Evolutionary conservation across 2,329 filamentous ascomycete species (phyloP), one percentile per base, ranked within the genome.

Genomic region (Polychaeton citri): DNA sequence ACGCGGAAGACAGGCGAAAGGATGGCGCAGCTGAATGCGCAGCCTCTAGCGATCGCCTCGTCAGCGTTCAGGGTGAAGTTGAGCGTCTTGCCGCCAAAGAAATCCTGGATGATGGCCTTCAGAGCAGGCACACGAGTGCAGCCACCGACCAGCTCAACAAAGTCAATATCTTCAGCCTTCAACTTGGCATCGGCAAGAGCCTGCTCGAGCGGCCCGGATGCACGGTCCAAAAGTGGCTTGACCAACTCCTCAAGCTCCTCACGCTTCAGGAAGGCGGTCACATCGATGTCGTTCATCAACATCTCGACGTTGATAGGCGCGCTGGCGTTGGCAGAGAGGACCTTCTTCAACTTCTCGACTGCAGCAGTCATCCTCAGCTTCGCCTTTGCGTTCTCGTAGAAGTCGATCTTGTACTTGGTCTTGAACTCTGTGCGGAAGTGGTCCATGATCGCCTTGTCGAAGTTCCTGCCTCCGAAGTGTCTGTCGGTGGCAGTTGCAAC

Each of bases 41-140:
- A 94, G 43, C 90, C 90, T 59, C 90, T 81, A 43, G 90, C 88
- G 50, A 95, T 78, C 47, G 90, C 90, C 71, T 98, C 90, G 54
- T 98, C 90, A 60, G 93, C 87, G 73, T 98, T 98, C 51, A 95
- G 77, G 34, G 90, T 98, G 74, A 84, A 98, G 35, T 86, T 95
- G 13, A 98, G 77, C 20, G 65, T 62, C 74, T 95, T 96, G 68
- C 79, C 79, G 65, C 77, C 79, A 58, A 98, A 98, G 74, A 88
- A 98, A 38, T 75, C 65, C 64, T 84, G 75, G 58, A 98, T 85
- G 53, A 76, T 75, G 49, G 88, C 78, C 75, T 98, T 98, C 62
- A 98, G 71, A 36, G 85, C 68, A 32, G 90, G 90, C 12, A 98
- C 81, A 75, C 90, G 90, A 34, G 86, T 90, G 63, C 82, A 87